Conservation (phyloP, 768 basidiomycete genomes). For the Termitomyces bulborhizus region DNA sequence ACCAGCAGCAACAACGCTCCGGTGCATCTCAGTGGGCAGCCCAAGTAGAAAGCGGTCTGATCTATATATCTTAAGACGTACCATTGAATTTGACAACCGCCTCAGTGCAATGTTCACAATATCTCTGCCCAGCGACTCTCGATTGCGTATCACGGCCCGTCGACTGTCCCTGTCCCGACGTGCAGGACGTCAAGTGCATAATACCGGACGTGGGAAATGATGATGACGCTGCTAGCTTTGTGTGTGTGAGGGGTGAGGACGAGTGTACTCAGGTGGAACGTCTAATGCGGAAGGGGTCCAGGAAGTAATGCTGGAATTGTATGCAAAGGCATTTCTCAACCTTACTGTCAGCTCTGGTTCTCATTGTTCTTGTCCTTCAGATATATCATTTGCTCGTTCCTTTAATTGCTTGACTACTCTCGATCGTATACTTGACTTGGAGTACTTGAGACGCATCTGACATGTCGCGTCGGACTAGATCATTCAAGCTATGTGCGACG, state of each 20-base stretch:
- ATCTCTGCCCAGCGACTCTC: conserved; percentile 71
- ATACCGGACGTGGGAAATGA: conserved; percentile 56
- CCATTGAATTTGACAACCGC: background rate
- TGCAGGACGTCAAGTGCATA: conserved; percentile 71
- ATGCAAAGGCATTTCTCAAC: background rate
- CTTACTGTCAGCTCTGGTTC: background rate
- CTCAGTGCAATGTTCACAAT: conserved; percentile 64
- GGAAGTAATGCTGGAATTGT: conserved; percentile 12
- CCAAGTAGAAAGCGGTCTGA: conserved; percentile 58
- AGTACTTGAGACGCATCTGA: too few relatives aligned
- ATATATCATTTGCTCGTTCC: background rate
- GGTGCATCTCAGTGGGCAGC: conserved; percentile 59
- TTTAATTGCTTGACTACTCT: background rate
- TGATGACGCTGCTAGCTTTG: conserved; percentile 50
- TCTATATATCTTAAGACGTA: conserved; percentile 1
- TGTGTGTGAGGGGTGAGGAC: conserved; percentile 62
- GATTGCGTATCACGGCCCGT: conserved; percentile 55
- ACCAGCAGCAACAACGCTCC: conserved; percentile 42
- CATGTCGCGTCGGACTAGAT: too few relatives aligned
- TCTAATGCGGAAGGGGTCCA: conserved; percentile 34
- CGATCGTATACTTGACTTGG: too few relatives aligned
- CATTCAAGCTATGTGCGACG: too few relatives aligned
- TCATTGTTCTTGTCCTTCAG: background rate
- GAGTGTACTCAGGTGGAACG: conserved; percentile 61
- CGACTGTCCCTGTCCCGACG: conserved; percentile 77